phyloP scores from a whole-genome alignment of 2,329 filamentous ascomycete species.

The Colletotrichum tabaci region DNA sequence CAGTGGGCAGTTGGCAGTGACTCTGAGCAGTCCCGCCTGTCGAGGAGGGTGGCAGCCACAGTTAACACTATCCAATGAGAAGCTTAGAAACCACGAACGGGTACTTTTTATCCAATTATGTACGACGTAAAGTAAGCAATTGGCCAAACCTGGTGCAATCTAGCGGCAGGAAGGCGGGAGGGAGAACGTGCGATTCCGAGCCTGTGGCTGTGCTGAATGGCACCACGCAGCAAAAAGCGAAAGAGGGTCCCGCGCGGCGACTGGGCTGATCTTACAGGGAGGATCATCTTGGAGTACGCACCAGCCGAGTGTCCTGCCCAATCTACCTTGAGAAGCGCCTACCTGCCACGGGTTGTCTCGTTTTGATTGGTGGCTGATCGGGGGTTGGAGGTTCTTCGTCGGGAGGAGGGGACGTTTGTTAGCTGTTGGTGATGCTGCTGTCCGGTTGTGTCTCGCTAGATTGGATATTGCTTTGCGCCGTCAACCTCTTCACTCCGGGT shows the following conservation, averaged over 20 bases:
- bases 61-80: conserved; percentile 19
- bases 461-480: neutral
- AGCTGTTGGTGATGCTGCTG: conserved; percentile 25
- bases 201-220: conserved; percentile 45
- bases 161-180: conserved; percentile 24
- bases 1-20: neutral
- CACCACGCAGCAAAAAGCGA: conserved; percentile 37
- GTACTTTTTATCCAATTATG: conserved; percentile 28
- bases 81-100: neutral
- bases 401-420: conserved; percentile 28
- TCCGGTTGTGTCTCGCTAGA: conserved; percentile 24
- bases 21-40: too few relatives aligned
- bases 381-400: conserved; percentile 2
- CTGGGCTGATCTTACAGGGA: conserved; percentile 11
- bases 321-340: conserved; percentile 26
- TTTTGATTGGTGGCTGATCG: conserved; percentile 7
- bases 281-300: neutral
- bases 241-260: neutral
- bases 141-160: conserved; percentile 15
- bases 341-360: neutral
- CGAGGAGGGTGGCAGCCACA: conserved; percentile 30
- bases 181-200: conserved; percentile 40
- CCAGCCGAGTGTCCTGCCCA: neutral
- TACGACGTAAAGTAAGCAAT: conserved; percentile 32
- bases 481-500: conserved; percentile 18